Percentiles rank a stretch among this genome's conserved stretches.
phyloP scores from a whole-genome alignment of 176 grass and related monocot genomes.

The Pontederia paniculata region DNA sequence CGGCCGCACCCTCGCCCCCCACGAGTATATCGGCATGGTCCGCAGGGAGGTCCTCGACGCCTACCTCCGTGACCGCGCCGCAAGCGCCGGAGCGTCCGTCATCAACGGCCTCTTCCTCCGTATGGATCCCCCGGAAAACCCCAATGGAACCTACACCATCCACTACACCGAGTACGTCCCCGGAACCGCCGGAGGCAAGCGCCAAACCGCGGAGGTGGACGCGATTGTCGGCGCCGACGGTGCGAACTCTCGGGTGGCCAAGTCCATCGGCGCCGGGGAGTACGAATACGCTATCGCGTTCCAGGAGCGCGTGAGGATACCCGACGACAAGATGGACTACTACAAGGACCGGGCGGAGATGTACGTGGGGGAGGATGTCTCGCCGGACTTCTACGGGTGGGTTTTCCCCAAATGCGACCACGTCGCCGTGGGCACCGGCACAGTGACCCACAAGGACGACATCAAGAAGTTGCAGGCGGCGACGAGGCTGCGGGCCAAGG shows the following conservation, averaged over 20 bases:
- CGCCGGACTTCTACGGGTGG: conserved; percentile 96
- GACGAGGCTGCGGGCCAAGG: conserved; percentile 75
- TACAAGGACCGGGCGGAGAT: conserved; percentile 98
- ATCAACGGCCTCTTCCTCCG: conserved; percentile 93
- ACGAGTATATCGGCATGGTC: conserved; percentile 97
- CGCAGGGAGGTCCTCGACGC: conserved; percentile 90
- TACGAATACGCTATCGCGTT: conserved; percentile 98
- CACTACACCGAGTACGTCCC: conserved; percentile 74
- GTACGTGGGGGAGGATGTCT: conserved; percentile 98
- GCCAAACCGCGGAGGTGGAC: conserved; percentile 62
- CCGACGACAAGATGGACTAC: conserved; percentile 84
- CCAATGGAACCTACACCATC: conserved; percentile 51
- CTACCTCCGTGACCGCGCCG: conserved; percentile 56
- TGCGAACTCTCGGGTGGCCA: conserved; percentile 90
- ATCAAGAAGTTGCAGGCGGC: conserved; percentile 99
- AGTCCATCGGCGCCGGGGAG: conserved; percentile 87
- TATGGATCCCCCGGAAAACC: conserved; percentile 47
- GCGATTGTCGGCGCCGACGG: conserved; percentile 89
- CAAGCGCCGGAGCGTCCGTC: conserved; percentile 52
- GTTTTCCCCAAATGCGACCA: conserved; percentile 99
- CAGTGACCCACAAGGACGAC: conserved; percentile 88
- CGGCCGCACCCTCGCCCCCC: conserved; percentile 61
- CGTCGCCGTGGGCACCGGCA: conserved; percentile 90
- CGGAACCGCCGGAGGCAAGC: conserved; percentile 48
- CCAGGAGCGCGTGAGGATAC: conserved; percentile 88